These are phyloP conservation scores for Wickerhamiella shivajii DNA, from an alignment of 805 yeast genomes.

Conservation along the genomic window DNA sequence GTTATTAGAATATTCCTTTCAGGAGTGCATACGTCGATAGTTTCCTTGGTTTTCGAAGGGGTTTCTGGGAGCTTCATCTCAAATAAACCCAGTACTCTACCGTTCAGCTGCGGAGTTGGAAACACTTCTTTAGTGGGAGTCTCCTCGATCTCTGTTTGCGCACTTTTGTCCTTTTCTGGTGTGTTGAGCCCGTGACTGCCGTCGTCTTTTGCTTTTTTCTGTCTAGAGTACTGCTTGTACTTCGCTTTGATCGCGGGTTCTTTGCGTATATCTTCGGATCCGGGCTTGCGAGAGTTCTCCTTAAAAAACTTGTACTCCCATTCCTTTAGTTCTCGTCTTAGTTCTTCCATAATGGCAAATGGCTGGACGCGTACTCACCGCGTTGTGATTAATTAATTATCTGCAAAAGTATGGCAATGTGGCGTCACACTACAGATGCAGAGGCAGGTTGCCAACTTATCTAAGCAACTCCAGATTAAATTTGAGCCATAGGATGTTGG, in stretches of 20 bases:
- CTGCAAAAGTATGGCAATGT: too few species aligned
- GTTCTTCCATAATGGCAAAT: too few species aligned
- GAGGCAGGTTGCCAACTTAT: too few species aligned
- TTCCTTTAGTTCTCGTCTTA: slow-evolving; percentile 34
- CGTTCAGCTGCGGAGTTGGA: slow-evolving; percentile 78
- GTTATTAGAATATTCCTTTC: slow-evolving; percentile 7
- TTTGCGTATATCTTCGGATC: slow-evolving; percentile 33
- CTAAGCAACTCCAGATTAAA: too few species aligned
- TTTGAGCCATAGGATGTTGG: too few species aligned
- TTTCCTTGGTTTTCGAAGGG: slow-evolving; percentile 7
- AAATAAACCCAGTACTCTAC: slow-evolving; percentile 58
- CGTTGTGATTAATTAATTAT: too few species aligned
- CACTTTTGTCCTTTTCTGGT: too few species aligned
- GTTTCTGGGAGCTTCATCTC: slow-evolving; percentile 32
- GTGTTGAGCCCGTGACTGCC: too few species aligned
- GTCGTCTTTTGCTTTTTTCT: background rate
- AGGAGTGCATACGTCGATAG: too few species aligned
- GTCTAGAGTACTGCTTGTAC: slow-evolving; percentile 6
- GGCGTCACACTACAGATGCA: too few species aligned
- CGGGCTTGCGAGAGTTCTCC: slow-evolving; percentile 32
- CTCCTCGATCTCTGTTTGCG: too few species aligned
- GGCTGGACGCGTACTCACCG: too few species aligned
- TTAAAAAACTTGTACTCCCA: slow-evolving; percentile 39
- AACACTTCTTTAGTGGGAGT: slow-evolving; percentile 36
- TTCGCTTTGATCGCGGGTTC: slow-evolving; percentile 25